Evolutionary conservation across 2,329 filamentous ascomycete genomes (phyloP), one percentile per base, ranked within the genome.

Genomic region (Amylocarpus encephaloides): DNA sequence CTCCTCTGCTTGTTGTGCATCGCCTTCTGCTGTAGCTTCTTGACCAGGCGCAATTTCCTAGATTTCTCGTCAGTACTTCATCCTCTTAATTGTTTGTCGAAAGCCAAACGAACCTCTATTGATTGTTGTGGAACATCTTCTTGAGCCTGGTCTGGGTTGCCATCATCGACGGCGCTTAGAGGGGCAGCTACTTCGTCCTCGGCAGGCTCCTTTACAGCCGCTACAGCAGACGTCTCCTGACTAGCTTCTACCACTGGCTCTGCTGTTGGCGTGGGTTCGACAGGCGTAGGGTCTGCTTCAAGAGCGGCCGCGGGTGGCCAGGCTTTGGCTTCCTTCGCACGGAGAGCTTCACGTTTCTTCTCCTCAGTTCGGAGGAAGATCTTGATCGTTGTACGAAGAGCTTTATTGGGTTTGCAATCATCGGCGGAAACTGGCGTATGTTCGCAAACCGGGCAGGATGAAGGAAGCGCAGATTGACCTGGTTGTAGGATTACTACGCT

Each of bases 351-450:
- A 55, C 86, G 80, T 70, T 94, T 95, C 76, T 94, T 95, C 68
- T 95, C 87, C 59, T 90, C 87, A 0, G 86, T 95, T 62, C 91
- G 87, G 43, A 98, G 71, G 64, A 95, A 98, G 11, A 93, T 88
- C 60, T 88, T 86, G 59, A 97, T 85, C 1, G 93, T 98, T 22
- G 88, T 93, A 58, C 93, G 85, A n/a, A 97, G 74, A 26, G 86
- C 83, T 67, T 95, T 96, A 68, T 95, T 88, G 1, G 88, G 82
- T 55, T 86, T 90, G 74, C 91, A 95, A 59, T 93, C 85, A 53
- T 88, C 87, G 42, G 85, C 80, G 26, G 89, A 88, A 52, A 98
- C 79, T 0, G 93, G 93, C 18, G 83, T 86, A 67, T 98, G 93
- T 57, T 91, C 87, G 78, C 93, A 98, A 52, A 95, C 86, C 2